Base-by-base conservation (phyloP, 768 basidiomycete species). In the Tremella fuciformis region DNA sequence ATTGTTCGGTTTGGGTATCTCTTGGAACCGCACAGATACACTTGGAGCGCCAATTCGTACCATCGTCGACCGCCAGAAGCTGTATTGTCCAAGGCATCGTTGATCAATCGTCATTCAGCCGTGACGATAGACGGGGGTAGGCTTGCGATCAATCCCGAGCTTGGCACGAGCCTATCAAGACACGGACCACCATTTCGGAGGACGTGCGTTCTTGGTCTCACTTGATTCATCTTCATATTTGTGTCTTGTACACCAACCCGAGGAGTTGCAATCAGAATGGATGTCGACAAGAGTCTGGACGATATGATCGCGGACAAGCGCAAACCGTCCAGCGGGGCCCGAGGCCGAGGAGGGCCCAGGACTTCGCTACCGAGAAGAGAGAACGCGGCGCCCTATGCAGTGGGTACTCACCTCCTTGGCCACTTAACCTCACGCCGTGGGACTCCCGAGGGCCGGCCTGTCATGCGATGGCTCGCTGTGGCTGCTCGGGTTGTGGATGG, bases 211-310 rank as follows among this genome's bases (percentile, higher is more conserved):
- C 26, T 37, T 52, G 25, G 25, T 52, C 13, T 3, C 29, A 52
- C 38, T 29, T 8, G 25, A 50, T 50, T 6, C 15, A 8, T 8
- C 7, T 25, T 37, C 22, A 15, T 62, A 15, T 41, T 26, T 34
- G 22, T 50, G 22, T 25, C 4, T 56, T 34, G 29, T 34, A 34
- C 41, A 41, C 46, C 22, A n/a, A 19, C 52, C 21, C 18, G 34
- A 22, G 53, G n/a, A 51, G 49, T 8, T 16, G 22, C 34, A 54
- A 38, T 29, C 59, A 65, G 16, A 16, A 74, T 74, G 72, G 65
- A 74, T 50, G 24, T 74, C 48, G 72, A 74, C 60, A 66, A 63
- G 55, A 60, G 69, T 24, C 72, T 74, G 8, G 72, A 74, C 51
- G 69, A 65, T 1, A 44, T 71, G 48, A 68, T 74, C 50, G 52